phyloP scores from a whole-genome alignment of 257 asterid genomes.

The Nicotiana sylvestris region DNA sequence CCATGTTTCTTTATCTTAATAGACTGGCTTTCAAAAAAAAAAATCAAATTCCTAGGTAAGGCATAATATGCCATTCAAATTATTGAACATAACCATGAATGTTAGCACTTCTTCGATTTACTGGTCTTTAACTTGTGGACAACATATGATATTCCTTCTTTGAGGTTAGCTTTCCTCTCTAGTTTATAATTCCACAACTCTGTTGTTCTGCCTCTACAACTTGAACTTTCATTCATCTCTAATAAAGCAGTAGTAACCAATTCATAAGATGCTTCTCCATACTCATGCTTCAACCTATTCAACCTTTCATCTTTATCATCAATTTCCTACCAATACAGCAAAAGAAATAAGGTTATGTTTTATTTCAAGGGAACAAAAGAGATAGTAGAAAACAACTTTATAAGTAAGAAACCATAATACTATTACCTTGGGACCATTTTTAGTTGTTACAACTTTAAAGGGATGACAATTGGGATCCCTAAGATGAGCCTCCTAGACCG shows the following conservation, averaged over 20 bases:
- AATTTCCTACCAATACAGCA: slow-evolving; percentile 3
- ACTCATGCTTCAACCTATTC: slow-evolving; percentile 13
- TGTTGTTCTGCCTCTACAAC: slow-evolving; percentile 7
- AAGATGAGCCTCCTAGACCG: slow-evolving; percentile 20
- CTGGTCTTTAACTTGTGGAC: background rate
- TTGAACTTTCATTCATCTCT: slow-evolving; percentile 23
- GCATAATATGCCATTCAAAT: background rate
- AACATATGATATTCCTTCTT: slow-evolving; percentile 15
- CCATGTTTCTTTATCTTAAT: background rate
- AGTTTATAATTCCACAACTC: slow-evolving; percentile 22
- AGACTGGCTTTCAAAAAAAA: background rate
- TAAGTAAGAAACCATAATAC: no score
- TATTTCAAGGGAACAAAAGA: no score
- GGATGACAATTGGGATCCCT: slow-evolving; percentile 22
- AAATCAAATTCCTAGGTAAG: background rate
- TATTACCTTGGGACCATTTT: background rate
- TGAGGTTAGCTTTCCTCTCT: slow-evolving; percentile 20
- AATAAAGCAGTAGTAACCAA: slow-evolving; percentile 12
- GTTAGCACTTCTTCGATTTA: slow-evolving; percentile 7
- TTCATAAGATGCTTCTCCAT: slow-evolving; percentile 5
- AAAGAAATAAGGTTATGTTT: background rate
- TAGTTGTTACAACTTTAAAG: background rate
- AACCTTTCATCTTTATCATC: slow-evolving; percentile 20
- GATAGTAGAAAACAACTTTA: no score
- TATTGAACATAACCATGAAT: background rate